Conservation (phyloP, 305 asterid genomes). For the Coffea humblotiana region DNA sequence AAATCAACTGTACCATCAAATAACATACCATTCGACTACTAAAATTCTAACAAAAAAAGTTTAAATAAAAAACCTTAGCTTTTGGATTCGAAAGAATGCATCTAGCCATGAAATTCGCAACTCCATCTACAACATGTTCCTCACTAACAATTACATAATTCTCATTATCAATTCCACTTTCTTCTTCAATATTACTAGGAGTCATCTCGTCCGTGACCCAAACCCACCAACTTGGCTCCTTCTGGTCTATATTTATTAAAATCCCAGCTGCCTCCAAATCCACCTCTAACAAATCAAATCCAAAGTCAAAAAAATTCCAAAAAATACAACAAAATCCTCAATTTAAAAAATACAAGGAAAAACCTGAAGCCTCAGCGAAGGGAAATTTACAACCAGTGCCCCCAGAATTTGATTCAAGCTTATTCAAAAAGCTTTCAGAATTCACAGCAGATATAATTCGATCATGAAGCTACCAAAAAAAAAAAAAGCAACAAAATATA, state of each 20-base stretch:
- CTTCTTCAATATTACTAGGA: conserved; percentile 59
- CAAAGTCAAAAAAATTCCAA: background rate
- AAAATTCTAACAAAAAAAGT: background rate
- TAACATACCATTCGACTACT: background rate
- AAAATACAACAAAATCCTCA: background rate
- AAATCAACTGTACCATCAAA: background rate
- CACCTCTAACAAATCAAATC: conserved; percentile 22
- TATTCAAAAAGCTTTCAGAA: conserved; percentile 55
- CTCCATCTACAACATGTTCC: conserved; percentile 84
- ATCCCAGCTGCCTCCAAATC: conserved; percentile 49
- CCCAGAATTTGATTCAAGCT: conserved; percentile 46
- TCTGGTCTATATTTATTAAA: conserved; percentile 56
- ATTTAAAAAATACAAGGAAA: background rate
- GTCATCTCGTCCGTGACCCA: conserved; percentile 76
- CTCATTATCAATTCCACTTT: conserved; percentile 72
- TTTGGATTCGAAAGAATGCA: conserved; percentile 77
- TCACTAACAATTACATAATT: conserved; percentile 72
- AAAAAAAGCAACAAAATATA: background rate
- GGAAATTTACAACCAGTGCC: conserved; percentile 49
- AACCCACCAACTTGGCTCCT: conserved; percentile 96
- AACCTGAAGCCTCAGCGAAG: conserved; percentile 71
- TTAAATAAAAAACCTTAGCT: conserved; percentile 34
- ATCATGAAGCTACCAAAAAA: conserved; percentile 57
- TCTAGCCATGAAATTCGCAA: conserved; percentile 85
- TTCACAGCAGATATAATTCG: conserved; percentile 59